Evolutionary conservation across 2,329 filamentous ascomycete species (phyloP), one percentile per base, ranked within the genome.

Genomic region (Trichoderma polysporum): DNA sequence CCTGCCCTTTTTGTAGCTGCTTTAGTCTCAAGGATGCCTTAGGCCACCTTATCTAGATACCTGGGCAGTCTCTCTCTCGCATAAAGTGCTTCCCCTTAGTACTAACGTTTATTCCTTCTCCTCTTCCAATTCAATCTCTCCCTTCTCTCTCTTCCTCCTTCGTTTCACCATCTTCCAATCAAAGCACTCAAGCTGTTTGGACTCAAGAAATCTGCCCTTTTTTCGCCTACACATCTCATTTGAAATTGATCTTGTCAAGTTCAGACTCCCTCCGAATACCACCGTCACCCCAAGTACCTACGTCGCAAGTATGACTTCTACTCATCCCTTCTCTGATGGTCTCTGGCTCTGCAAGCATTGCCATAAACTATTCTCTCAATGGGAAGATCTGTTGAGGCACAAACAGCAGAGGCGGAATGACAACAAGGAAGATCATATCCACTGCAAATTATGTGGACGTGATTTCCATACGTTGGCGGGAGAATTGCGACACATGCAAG

Each of bases 361-460:
- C 68, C 62, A 74, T 2, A 45, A 70, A 3, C 31, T 54, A 6
- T 80, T 79, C 60, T 59, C 60, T 0, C 72, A 59, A 19, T 72
- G 67, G 68, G 70, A 74, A 4, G 69, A 65, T 1, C 66, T 79
- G 0, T 60, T 69, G n/a, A 60, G 73, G 10, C 78, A 78, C 62
- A 79, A 78, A 56, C 68, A 68, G 22, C 70, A 72, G 22, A 75
- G 76, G 69, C 72, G 73, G 6, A 25, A 47, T 9, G 53, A 52
- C 7, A 60, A 66, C 1, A 60, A 52, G 9, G 71, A 71, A 4
- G 70, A 72, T 6, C 77, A 80, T 64, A 74, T 79, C 19, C 76
- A 75, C 66, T 83, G 81, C 73, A 73, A 76, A 27, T 68, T 77
- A 31, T 83, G 81, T 63, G 74, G 77, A 3, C 41, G 73, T 9